Evolutionary conservation across 495 filamentous ascomycete genomes (phyloP).

Genomic region (Sordaria brevicollis): DNA sequence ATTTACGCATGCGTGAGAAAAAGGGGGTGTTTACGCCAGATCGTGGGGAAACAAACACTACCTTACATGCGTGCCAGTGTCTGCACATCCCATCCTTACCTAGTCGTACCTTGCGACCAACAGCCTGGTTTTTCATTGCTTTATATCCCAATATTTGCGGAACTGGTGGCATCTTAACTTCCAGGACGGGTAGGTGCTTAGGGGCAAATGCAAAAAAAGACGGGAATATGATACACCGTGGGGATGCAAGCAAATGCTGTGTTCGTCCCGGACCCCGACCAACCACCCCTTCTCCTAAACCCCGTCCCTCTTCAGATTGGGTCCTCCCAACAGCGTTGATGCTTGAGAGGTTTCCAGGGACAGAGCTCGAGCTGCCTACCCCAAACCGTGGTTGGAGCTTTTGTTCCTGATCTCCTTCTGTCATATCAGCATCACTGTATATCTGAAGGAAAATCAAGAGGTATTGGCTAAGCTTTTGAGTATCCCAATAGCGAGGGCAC

Average conservation of each 20-base stretch:
- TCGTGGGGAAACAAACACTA: too few species aligned
- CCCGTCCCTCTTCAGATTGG: not conserved
- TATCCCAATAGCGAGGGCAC: not conserved
- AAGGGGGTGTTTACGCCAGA: too few species aligned
- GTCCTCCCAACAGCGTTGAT: not conserved
- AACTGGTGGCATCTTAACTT: not conserved
- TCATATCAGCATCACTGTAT: not conserved
- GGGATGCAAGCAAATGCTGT: not conserved
- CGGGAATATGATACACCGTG: not conserved
- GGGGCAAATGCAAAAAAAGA: not conserved
- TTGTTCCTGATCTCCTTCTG: not conserved
- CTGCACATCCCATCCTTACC: not conserved
- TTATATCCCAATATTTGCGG: not conserved
- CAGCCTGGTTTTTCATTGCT: not conserved
- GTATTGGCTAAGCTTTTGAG: not conserved
- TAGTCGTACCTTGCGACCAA: not conserved
- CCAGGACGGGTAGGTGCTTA: constrained; percentile 11
- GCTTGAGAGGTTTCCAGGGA: not conserved
- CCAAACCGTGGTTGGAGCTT: not conserved
- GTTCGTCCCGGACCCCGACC: not conserved
- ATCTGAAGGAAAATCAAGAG: not conserved
- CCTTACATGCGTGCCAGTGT: not conserved
- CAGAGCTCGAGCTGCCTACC: not conserved
- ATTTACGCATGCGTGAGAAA: too few species aligned
- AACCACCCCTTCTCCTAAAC: not conserved